Conservation (phyloP, 139 green algal species). For the Zygnema cylindricum region DNA sequence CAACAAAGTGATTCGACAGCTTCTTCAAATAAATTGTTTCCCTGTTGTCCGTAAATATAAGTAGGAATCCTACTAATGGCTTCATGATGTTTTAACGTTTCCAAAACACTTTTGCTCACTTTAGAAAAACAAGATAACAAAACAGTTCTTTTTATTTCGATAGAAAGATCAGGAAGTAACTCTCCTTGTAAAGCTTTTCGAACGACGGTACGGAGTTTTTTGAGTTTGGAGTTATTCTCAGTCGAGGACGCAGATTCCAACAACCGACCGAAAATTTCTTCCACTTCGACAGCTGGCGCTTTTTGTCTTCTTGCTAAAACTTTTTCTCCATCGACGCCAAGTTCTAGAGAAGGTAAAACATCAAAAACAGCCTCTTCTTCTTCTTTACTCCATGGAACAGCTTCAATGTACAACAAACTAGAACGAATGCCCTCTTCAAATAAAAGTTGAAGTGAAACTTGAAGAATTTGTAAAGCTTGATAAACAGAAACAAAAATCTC, state of each 20-base stretch:
- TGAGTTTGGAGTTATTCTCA: not conserved
- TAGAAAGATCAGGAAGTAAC: not conserved
- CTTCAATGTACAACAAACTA: constrained; percentile 44
- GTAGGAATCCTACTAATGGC: not conserved
- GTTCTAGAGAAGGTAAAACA: not conserved
- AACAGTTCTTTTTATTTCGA: not conserved
- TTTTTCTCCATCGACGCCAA: not conserved
- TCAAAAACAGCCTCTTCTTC: constrained; percentile 38
- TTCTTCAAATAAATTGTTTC: not conserved
- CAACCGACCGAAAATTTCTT: not conserved
- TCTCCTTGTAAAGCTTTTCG: not conserved
- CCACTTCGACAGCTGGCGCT: not conserved
- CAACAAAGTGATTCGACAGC: not conserved
- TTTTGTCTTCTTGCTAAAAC: not conserved
- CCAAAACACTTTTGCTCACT: not conserved
- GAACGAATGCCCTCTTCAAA: constrained; percentile 39
- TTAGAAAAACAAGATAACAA: not conserved
- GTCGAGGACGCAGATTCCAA: not conserved
- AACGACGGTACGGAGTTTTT: not conserved
- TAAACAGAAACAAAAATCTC: not conserved
- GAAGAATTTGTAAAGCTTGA: constrained; percentile 24
- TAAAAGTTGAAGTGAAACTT: constrained; percentile 31
- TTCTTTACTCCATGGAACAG: constrained; percentile 37
- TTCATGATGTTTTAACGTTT: not conserved
- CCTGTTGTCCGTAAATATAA: not conserved